A percentile compares a stretch with the other conserved stretches of the same genome.
These are phyloP conservation scores for Claviceps purpurea DNA, from an alignment of 2,329 filamentous ascomycete genomes.

Conservation along the genomic window DNA sequence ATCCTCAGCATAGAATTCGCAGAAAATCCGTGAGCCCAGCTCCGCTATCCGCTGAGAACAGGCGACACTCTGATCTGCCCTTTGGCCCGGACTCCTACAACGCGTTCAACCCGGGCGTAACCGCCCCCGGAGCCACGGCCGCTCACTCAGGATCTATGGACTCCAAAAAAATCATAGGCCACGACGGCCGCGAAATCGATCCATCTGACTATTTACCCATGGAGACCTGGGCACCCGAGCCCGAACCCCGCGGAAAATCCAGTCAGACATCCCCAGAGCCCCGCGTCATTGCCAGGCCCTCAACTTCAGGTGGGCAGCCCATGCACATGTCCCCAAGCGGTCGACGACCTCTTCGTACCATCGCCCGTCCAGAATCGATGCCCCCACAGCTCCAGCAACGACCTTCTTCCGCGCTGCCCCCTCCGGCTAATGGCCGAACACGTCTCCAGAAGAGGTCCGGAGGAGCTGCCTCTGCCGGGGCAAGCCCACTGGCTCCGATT, in stretches of 20 bases:
- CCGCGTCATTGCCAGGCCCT: conserved; percentile 30
- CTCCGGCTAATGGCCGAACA: conserved; percentile 33
- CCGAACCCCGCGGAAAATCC: conserved; percentile 36
- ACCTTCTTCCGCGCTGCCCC: conserved; percentile 13
- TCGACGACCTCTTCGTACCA: conserved; percentile 38
- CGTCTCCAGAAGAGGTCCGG: conserved; percentile 52
- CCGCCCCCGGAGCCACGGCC: conserved; percentile 20
- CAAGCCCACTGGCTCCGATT: conserved; percentile 39
- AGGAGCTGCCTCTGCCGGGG: conserved; percentile 27
- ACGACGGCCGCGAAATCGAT: conserved; percentile 65
- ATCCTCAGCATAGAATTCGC: conserved; percentile 39
- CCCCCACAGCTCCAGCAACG: conserved; percentile 16
- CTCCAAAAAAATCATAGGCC: conserved; percentile 55
- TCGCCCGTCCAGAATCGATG: conserved; percentile 33
- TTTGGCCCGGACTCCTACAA: conserved; percentile 69
- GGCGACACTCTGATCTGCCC: conserved; percentile 47
- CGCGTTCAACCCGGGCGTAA: conserved; percentile 48
- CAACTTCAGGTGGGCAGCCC: conserved; percentile 39
- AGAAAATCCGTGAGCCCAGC: conserved; percentile 66
- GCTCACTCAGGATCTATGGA: conserved; percentile 30
- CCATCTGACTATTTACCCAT: conserved; percentile 70
- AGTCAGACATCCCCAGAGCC: conserved; percentile 17
- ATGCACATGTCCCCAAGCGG: conserved; percentile 36
- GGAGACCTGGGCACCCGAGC: conserved; percentile 65
- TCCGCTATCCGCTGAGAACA: conserved; percentile 36